phyloP scores from a whole-genome alignment of 2,329 filamentous ascomycete genomes.

The Fusarium bactridioides region DNA sequence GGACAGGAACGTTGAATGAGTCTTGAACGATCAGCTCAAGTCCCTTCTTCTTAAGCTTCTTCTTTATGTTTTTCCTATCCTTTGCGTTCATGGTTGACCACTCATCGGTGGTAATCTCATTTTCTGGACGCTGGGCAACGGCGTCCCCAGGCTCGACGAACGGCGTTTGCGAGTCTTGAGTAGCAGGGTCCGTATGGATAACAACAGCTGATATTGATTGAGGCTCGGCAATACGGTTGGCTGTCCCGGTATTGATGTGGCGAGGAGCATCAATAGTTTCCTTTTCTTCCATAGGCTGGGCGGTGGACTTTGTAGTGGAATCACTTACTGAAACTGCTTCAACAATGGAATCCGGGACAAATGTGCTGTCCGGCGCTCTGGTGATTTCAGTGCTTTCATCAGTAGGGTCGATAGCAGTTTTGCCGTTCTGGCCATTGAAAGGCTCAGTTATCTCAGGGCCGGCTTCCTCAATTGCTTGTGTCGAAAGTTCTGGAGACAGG shows the following conservation, averaged over 20 bases:
- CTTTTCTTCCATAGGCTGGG: background rate
- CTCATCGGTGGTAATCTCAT: slow-evolving; percentile 35
- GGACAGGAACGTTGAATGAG: background rate
- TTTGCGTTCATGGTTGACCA: slow-evolving; percentile 31
- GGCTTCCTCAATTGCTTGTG: background rate
- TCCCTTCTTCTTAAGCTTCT: slow-evolving; percentile 36
- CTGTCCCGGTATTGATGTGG: background rate
- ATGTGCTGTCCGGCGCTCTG: background rate
- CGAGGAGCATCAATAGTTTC: background rate
- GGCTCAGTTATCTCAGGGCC: slow-evolving; percentile 5
- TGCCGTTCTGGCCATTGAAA: background rate
- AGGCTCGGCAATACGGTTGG: slow-evolving; percentile 2
- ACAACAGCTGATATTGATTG: background rate
- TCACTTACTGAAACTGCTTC: background rate
- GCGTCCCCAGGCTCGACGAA: background rate
- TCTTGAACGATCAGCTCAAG: slow-evolving; percentile 31
- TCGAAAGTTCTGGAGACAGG: background rate
- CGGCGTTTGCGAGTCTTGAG: background rate
- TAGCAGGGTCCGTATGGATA: background rate
- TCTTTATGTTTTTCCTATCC: slow-evolving; percentile 39
- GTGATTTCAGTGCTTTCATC: background rate
- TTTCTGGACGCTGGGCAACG: slow-evolving; percentile 23
- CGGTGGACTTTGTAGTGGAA: background rate
- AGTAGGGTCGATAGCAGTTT: background rate
- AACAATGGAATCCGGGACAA: background rate